Percentiles rank a stretch among this genome's conserved stretches.
Evolutionary conservation across 306 rosid genomes (phyloP).

Genomic region (Prunus salicina): DNA sequence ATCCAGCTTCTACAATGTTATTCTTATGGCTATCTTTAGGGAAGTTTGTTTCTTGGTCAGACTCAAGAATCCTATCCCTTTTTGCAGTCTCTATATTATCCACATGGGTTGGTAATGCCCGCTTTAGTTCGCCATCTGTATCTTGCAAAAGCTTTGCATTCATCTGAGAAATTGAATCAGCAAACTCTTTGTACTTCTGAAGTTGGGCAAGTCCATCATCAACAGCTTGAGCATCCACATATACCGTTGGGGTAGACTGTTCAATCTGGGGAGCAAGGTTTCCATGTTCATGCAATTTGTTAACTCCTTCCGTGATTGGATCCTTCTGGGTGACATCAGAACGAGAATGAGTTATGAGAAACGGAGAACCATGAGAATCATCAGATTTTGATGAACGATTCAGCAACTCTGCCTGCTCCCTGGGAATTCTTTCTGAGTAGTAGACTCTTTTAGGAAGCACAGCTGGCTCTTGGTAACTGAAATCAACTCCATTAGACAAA

Average conservation of each 20-base stretch:
- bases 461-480: conserved; percentile 63
- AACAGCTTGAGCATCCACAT: conserved; percentile 38
- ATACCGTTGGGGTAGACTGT: conserved; percentile 34
- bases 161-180: conserved; percentile 46
- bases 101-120: conserved; percentile 23
- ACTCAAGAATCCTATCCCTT: conserved; percentile 17
- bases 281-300: conserved; percentile 36
- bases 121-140: conserved; percentile 40
- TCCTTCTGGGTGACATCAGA: conserved; percentile 48
- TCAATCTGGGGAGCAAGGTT: conserved; percentile 39
- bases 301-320: conserved; percentile 40
- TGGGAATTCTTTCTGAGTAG: conserved; percentile 81
- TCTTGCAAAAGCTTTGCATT: conserved; percentile 44
- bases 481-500: conserved; percentile 58
- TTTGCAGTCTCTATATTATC: conserved; percentile 35
- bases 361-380: conserved; percentile 64
- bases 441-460: conserved; percentile 70
- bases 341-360: conserved; percentile 54
- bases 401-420: conserved; percentile 79
- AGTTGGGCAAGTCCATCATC: conserved; percentile 46
- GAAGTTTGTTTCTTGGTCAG: too few species aligned
- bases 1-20: conserved; percentile 36
- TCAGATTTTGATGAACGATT: conserved; percentile 84
- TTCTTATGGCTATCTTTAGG: too few species aligned
- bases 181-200: conserved; percentile 45